Evolutionary conservation across 352 stramenopile species (phyloP), one percentile per base, ranked within the genome.

Genomic region (Globisporangium echinulatum): DNA sequence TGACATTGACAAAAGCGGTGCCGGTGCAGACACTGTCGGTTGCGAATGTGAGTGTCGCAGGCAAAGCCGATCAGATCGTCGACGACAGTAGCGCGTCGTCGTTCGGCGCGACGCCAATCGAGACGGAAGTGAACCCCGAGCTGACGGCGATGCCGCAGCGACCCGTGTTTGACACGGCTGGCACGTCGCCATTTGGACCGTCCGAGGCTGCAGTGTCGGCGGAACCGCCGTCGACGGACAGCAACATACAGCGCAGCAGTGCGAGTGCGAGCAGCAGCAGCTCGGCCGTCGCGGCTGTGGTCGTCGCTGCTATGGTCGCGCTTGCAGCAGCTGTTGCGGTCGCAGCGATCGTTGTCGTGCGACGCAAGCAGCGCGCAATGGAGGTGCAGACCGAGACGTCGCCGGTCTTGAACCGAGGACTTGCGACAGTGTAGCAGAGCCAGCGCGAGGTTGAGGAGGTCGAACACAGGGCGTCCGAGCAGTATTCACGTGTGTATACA

Each of bases 361-460:
- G 65, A 46, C 62, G 63, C 48, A 70, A 71, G 69, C 73, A 76
- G 66, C 58, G 58, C 11, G 37, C 61, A 56, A 60, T 76, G 7
- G 69, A 71, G 13, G 66, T 56, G 13, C 58, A 65, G 58, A 59
- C 67, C 2, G 61, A 69, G 52, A 74, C 71, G 58, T 54, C 65
- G 54, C 68, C 68, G 46, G 61, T 71, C 51, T 42, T 51, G 54
- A 54, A 59, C 52, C 37, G 38, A 14, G 33, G 54, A 3, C 66
- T 62, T 39, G 58, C 65, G 49, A 58, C 61, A 7, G 44, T 69
- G 66, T 69, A 67, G 58, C 6, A 33, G 36, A 10, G 25, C 25
- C 25, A 33, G 25, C 25, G 25, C 5, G 5, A 57, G 7, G 17
- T 58, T 13, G 53, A 55, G 53, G 13, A 6, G n/a, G 6, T 48